Evolutionary conservation across 2,329 filamentous ascomycete species (phyloP), one percentile per base, ranked within the genome.

Genomic region (Periconia sp.): DNA sequence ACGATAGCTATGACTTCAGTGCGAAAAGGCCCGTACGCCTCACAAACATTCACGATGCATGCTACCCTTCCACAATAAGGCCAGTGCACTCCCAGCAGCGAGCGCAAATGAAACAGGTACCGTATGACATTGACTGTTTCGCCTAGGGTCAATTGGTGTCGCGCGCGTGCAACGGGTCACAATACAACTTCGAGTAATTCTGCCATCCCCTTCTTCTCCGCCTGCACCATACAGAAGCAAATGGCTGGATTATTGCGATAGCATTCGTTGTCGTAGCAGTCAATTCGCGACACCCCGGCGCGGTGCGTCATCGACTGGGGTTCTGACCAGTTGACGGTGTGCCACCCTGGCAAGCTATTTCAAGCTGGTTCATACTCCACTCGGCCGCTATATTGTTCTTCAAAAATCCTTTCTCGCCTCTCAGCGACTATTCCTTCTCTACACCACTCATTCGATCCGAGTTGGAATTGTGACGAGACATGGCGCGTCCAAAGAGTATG

Each of bases 221-320:
- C n/a, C n/a, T n/a, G n/a, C n/a, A n/a, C n/a, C n/a, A n/a, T n/a
- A n/a, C n/a, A n/a, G n/a, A n/a, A n/a, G n/a, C n/a, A n/a, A n/a
- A n/a, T n/a, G n/a, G n/a, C n/a, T n/a, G n/a, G n/a, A n/a, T n/a
- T n/a, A n/a, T n/a, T n/a, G n/a, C n/a, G n/a, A n/a, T n/a, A n/a
- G n/a, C n/a, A n/a, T n/a, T n/a, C n/a, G n/a, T n/a, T n/a, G n/a
- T n/a, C n/a, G n/a, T n/a, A n/a, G n/a, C n/a, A n/a, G n/a, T n/a
- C n/a, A n/a, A n/a, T n/a, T n/a, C n/a, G n/a, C n/a, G n/a, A n/a
- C n/a, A n/a, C n/a, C n/a, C n/a, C n/a, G n/a, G n/a, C n/a, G n/a
- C n/a, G n/a, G n/a, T n/a, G n/a, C n/a, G 61, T 68, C 65, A 67
- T 68, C 52, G 63, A 66, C 63, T 36, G 45, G 65, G 63, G 57